Evolutionary conservation across 75 land plant species (phyloP), one percentile per base, ranked within the genome.

Genomic region (Cupressus sempervirens): DNA sequence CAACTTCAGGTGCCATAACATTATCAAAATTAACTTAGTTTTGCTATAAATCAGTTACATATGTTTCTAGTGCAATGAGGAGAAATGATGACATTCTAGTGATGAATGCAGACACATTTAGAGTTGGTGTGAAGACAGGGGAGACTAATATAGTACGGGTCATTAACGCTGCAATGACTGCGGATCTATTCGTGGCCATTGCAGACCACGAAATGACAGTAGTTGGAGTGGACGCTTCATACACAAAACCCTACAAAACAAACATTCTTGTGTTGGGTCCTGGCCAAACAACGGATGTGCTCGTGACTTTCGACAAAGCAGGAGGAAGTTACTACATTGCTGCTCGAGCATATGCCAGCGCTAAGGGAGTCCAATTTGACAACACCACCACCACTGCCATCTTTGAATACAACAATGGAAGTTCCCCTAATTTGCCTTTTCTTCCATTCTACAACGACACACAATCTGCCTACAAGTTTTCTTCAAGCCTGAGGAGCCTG

Each of bases 241-340:
- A 90, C 30, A 88, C 89, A 1, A 92, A 90, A 65, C 93, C 95
- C 13, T 92, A 90, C 67, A 74, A 79, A 52, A 88, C 90, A 2
- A 29, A 68, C 36, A 65, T 84, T 11, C 40, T 93, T 58, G 86
- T 92, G 50, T 86, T 93, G 20, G 48, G 93, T 30, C 95, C 95
- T 4, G 95, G 95, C 11, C 95, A 93, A 75, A 93, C 94, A 62
- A 88, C 90, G 26, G 90, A 91, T 65, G 90, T 91, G 46, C 90
- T 93, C 54, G 83, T 93, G 18, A 85, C 73, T 36, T 86, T 75
- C 56, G 75, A 86, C 16, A 86, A 79, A 29, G 83, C 87, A 35
- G 84, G 26, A 14, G 82, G 84, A 4, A 86, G 85, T 0, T 88
- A 84, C 84, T 67, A 73, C 67, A 85, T 90, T 85, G 85, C 90